Evolutionary conservation across 139 green algal genomes (phyloP).

Genomic region (Chlorella sorokiniana): DNA sequence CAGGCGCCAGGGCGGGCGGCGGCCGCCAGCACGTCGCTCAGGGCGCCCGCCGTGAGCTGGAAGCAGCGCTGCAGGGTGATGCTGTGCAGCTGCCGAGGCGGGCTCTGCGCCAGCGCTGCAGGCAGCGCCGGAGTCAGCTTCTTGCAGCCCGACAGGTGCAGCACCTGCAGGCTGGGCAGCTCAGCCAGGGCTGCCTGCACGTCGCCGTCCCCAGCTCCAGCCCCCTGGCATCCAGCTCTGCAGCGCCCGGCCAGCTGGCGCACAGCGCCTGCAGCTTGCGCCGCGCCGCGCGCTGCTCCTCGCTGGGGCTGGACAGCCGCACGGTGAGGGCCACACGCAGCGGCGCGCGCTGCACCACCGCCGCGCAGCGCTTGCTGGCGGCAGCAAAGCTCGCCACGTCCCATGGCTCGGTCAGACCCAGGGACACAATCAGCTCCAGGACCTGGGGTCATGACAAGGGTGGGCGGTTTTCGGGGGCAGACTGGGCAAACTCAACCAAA

Average conservation of each 20-base stretch:
- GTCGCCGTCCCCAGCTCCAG: slow-evolving; percentile 43
- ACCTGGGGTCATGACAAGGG: no score
- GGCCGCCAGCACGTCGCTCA: slow-evolving; percentile 50
- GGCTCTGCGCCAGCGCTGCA: not conserved
- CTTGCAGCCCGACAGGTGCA: slow-evolving; percentile 59
- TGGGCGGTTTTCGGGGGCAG: no score
- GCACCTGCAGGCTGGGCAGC: slow-evolving; percentile 40
- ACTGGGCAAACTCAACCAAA: no score
- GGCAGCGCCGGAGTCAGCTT: slow-evolving; percentile 54
- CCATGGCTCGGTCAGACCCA: slow-evolving; percentile 6
- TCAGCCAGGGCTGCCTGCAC: slow-evolving; percentile 4
- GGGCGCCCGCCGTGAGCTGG: slow-evolving; percentile 49
- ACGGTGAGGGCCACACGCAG: not conserved
- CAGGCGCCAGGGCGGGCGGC: not conserved
- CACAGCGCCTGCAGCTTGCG: not conserved
- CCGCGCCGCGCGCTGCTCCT: slow-evolving; percentile 14
- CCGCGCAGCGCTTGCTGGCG: slow-evolving; percentile 3
- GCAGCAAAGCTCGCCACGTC: slow-evolving; percentile 26
- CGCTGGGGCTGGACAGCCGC: not conserved
- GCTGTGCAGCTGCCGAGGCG: not conserved
- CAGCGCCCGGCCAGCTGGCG: not conserved
- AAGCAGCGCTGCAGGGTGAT: slow-evolving; percentile 74
- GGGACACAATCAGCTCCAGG: not conserved
- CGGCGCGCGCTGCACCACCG: not conserved
- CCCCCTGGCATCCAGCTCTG: not conserved